Conservation (phyloP, 23 red algal genomes). For the Gracilaria domingensis region DNA sequence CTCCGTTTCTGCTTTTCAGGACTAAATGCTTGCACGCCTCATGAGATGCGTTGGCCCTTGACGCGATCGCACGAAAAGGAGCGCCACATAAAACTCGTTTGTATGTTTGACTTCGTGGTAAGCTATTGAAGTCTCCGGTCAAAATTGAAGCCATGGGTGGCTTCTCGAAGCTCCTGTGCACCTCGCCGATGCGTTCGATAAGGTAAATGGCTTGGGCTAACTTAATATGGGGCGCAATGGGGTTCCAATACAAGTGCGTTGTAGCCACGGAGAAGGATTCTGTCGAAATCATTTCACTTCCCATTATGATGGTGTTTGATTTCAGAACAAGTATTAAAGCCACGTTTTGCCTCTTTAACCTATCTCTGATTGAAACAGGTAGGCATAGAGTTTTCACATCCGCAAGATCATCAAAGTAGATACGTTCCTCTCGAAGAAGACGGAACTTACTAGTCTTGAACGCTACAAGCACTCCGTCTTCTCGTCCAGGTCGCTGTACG, state of each 20-base stretch:
- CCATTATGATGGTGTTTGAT: conserved; percentile 7
- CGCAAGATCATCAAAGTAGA: conserved; percentile 58
- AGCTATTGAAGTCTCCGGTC: conserved; percentile 49
- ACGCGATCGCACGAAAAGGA: conserved; percentile 3
- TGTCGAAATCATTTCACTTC: not conserved
- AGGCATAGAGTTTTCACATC: not conserved
- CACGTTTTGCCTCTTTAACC: conserved; percentile 41
- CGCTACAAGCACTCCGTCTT: conserved; percentile 49
- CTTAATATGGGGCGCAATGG: conserved; percentile 38
- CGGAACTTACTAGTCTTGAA: conserved; percentile 40
- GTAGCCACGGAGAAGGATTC: conserved; percentile 25
- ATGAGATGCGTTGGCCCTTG: not conserved
- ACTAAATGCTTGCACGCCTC: conserved; percentile 24
- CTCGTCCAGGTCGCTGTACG: conserved; percentile 30
- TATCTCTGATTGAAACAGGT: not conserved
- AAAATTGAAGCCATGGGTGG: conserved; percentile 50
- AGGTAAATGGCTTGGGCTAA: conserved; percentile 38
- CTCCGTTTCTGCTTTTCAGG: not conserved
- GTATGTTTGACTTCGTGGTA: conserved; percentile 21
- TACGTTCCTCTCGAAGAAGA: conserved; percentile 12
- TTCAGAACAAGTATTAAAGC: conserved; percentile 28
- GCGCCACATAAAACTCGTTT: conserved; percentile 3
- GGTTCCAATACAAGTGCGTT: conserved; percentile 59
- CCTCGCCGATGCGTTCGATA: conserved; percentile 11
- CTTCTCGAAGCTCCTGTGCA: not conserved